Evolutionary conservation across 2,329 filamentous ascomycete species (phyloP).

Genomic region (Coniochaeta pulveracea): DNA sequence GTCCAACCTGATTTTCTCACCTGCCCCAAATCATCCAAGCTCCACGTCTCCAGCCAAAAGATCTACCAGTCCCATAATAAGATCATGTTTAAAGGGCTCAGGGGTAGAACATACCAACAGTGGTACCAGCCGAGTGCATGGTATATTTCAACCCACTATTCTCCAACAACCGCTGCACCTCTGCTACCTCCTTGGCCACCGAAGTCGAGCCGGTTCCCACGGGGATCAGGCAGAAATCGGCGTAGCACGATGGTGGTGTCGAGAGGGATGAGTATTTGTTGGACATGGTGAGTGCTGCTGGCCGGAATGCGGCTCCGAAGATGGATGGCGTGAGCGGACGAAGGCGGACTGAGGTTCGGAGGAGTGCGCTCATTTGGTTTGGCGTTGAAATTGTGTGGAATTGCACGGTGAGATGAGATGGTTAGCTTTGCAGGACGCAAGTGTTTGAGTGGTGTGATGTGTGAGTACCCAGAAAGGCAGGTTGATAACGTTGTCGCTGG

Average conservation of each 20-base stretch:
- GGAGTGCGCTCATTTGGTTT: background rate
- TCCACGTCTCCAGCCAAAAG: no score
- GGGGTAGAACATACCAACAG: slow-evolving; percentile 55
- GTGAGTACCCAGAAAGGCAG: no score
- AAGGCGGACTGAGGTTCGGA: no score
- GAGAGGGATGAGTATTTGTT: slow-evolving; percentile 37
- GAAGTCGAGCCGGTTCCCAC: slow-evolving; percentile 69
- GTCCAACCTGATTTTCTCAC: no score
- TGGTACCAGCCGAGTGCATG: slow-evolving; percentile 93
- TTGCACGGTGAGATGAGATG: no score
- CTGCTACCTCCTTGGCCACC: slow-evolving; percentile 74
- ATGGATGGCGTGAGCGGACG: background rate
- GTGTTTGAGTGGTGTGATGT: no score
- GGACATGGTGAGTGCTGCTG: slow-evolving; percentile 15
- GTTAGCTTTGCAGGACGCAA: no score
- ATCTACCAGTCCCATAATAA: no score
- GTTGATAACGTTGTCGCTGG: no score
- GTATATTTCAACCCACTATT: slow-evolving; percentile 70
- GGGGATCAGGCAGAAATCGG: slow-evolving; percentile 86
- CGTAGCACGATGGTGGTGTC: slow-evolving; percentile 68
- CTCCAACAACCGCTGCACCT: slow-evolving; percentile 76
- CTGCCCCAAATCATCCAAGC: no score
- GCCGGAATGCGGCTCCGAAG: background rate
- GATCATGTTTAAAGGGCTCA: no score
- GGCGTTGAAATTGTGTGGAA: background rate